phyloP scores from a whole-genome alignment of 306 rosid species.

The Inga oerstediana region DNA sequence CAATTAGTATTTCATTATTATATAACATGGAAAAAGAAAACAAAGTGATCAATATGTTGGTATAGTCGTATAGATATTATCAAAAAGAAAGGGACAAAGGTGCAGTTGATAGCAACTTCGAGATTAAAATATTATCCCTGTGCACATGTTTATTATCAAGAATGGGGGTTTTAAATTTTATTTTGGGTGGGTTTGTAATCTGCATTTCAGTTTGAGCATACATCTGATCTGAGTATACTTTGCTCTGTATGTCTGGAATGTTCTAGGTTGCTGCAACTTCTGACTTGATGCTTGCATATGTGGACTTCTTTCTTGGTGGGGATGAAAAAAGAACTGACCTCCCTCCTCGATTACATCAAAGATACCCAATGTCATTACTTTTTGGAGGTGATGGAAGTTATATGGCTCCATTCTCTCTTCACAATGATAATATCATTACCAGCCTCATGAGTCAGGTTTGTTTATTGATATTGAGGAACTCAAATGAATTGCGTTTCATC shows the following conservation, averaged over 20 bases:
- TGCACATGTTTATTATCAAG: background rate
- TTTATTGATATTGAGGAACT: constrained; percentile 29
- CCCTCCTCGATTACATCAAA: constrained; percentile 80
- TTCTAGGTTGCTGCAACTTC: constrained; percentile 91
- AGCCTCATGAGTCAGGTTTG: constrained; percentile 99
- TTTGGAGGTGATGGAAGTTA: constrained; percentile 99
- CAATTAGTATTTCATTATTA: background rate
- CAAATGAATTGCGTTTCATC: constrained; percentile 18
- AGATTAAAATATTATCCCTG: too few relatives aligned
- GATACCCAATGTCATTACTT: constrained; percentile 82
- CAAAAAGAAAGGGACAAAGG: background rate
- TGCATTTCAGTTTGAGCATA: constrained; percentile 16
- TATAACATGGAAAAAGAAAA: background rate
- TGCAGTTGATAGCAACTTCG: too few relatives aligned
- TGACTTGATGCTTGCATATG: constrained; percentile 91
- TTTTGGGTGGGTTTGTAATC: constrained; percentile 8
- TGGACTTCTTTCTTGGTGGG: constrained; percentile 97
- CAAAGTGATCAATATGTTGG: background rate
- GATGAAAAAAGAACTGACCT: constrained; percentile 97
- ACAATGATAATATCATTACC: constrained; percentile 89
- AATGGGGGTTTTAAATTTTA: constrained; percentile 18
- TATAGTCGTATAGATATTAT: background rate
- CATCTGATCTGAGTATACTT: background rate
- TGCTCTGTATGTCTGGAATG: constrained; percentile 21
- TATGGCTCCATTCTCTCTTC: constrained; percentile 90